Evolutionary conservation across 768 basidiomycete genomes (phyloP), one percentile per base, ranked within the genome.

Genomic region (Pleurotus djamor): DNA sequence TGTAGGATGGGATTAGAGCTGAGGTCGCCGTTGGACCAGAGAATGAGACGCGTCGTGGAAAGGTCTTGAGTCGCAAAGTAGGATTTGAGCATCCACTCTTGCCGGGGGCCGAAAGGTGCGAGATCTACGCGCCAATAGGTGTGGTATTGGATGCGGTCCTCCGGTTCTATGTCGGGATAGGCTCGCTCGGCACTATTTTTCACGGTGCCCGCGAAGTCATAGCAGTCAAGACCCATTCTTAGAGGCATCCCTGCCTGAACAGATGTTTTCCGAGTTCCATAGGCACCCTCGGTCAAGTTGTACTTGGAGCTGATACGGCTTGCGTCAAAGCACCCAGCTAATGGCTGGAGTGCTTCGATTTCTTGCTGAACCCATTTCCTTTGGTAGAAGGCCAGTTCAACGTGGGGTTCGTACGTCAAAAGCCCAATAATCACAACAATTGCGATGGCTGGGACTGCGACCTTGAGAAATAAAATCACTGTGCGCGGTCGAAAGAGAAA

Each of bases 101-200:
- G 95, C 28, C 96, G 81, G 58, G 83, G 79, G 2, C 81, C 86
- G 65, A 98, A 94, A 0, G 87, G 78, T 0, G 87, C 86, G 43
- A 98, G 84, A 75, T 98, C 96, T 59, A 83, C 84, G 12, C 96
- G 81, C 96, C 96, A 98, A 71, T 98, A 98, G 1, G 94, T 89
- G 72, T 98, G 96, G 68, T 86, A 96, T 56, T 86, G 83, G 10
- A 83, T 81, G 16, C 84, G 82, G 16, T 79, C 75, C 12, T 81
- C 79, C 14, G 75, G 68, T 14, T 73, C 67, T 1, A 75, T 60
- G n/a, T 58, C 60, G 49, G 5, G 54, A 57, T 44, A 60, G 59
- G 9, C 69, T 59, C 6, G 69, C 17, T 43, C 52, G 52, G 47
- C 60, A 61, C 32, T 64, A 63, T 45, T 48, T 44, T 57, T 58